Base-by-base conservation (phyloP, 2,329 filamentous ascomycete species). In the Ascochyta viciae-villosae region DNA sequence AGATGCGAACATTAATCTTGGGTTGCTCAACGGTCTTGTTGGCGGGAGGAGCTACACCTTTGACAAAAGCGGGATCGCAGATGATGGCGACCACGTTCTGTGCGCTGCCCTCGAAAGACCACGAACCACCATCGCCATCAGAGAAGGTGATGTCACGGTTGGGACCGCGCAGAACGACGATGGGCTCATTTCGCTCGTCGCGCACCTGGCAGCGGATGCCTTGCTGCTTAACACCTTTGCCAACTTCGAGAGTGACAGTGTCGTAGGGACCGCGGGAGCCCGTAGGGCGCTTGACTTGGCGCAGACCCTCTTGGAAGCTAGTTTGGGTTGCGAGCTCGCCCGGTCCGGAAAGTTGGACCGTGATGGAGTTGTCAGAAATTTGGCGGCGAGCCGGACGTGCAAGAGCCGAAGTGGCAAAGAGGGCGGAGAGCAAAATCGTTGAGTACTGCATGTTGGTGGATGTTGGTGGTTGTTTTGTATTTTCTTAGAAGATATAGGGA, bases 81-180 rank as follows among this genome's bases (percentile, higher is more conserved):
- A 57, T 54, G 26, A 57, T 45, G 13, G 48, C 37, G 16, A 27
- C 22, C 4, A 57, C 54, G 9, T 40, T 43, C 34, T 52, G 43
- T 4, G 38, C 42, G 16, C 40, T 41, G 12, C 19, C 23, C 37
- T 57, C 43, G 34, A 57, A 57, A 8, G 24, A 37, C 54, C 54
- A 57, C 2, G 38, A 15, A 31, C 49, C 56, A 7, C 16, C 38
- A 6, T 29, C 38, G 6, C 51, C 56, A n/a, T 58, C 60, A 10
- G 51, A 38, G 35, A 62, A 64, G 6, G 60, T 64, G 16, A 38
- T 59, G 22, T 62, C 57, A 31, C 46, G 45, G 49, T 59, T 64
- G 6, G 38, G 33, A 35, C 48, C 48, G 22, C 62, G 60, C 12
- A 47, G 26, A 12, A 50, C 53, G 6, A 39, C 39, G 37, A 63